Conservation (phyloP, 257 asterid genomes). For the Solanum bulbocastanum region DNA sequence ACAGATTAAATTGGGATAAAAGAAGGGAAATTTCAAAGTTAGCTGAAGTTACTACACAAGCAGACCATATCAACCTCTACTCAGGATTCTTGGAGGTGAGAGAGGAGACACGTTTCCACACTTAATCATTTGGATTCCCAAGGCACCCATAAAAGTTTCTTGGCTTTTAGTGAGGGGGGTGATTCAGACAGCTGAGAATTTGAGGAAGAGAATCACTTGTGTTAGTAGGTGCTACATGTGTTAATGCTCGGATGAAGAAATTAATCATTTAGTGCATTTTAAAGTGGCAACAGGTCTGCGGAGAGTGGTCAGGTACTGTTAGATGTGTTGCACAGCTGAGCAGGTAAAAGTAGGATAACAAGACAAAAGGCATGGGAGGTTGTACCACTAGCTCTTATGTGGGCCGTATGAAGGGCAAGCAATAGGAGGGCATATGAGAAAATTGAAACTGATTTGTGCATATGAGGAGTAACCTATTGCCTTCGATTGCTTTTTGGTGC, state of each 20-base stretch:
- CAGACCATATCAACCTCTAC: background rate
- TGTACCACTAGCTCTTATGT: background rate
- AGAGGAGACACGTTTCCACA: background rate
- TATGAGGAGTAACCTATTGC: background rate
- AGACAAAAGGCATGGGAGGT: background rate
- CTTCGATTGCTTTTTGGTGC: background rate
- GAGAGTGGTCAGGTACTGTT: background rate
- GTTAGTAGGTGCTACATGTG: background rate
- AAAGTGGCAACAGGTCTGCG: background rate
- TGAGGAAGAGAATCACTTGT: background rate
- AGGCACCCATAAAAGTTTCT: background rate
- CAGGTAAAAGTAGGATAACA: background rate
- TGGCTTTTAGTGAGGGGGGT: background rate
- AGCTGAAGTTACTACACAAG: background rate
- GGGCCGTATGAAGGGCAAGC: background rate
- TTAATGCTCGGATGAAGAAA: background rate
- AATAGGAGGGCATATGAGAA: background rate
- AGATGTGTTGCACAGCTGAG: background rate
- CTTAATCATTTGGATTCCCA: background rate
- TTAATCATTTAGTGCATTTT: background rate
- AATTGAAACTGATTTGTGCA: background rate
- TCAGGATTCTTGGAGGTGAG: background rate
- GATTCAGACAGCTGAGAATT: background rate
- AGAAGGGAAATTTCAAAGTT: background rate
- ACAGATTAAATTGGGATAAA: background rate